Evolutionary conservation across 1,284 basidiomycete genomes (phyloP).

Genomic region (Ceratobasidium sp.): DNA sequence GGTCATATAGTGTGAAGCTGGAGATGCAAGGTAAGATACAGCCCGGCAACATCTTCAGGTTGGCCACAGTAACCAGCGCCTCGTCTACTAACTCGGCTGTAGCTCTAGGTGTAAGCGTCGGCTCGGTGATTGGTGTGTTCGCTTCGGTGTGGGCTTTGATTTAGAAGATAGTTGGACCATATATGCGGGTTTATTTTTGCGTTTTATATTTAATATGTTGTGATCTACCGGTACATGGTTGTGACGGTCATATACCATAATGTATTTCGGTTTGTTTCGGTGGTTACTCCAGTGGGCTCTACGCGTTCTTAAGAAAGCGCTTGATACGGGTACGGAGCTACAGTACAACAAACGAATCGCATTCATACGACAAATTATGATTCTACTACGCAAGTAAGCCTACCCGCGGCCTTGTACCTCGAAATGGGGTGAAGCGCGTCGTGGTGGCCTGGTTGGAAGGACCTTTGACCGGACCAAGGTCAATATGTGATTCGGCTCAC

Average conservation of each 20-base stretch:
- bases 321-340: too few species aligned
- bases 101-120: not conserved
- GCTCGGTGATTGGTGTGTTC: not conserved
- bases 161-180: not conserved
- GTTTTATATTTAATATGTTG: not conserved
- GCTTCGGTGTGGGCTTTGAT: conserved; percentile 20
- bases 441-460: too few species aligned
- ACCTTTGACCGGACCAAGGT: too few species aligned
- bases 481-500: too few species aligned
- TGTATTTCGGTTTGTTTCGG: not conserved
- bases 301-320: too few species aligned
- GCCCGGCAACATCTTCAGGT: conserved; percentile 53
- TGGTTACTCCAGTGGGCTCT: not conserved
- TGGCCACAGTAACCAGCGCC: conserved; percentile 29
- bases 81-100: not conserved
- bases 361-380: too few species aligned
- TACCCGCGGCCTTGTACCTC: too few species aligned
- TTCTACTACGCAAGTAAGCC: too few species aligned
- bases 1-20: conserved; percentile 52
- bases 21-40: conserved; percentile 52
- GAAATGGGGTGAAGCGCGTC: too few species aligned
- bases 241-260: conserved; percentile 8
- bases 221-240: not conserved
- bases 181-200: not conserved
- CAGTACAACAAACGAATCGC: too few species aligned